Evolutionary conservation across 2,329 filamentous ascomycete genomes (phyloP).

Genomic region (Calonectria crousiana): DNA sequence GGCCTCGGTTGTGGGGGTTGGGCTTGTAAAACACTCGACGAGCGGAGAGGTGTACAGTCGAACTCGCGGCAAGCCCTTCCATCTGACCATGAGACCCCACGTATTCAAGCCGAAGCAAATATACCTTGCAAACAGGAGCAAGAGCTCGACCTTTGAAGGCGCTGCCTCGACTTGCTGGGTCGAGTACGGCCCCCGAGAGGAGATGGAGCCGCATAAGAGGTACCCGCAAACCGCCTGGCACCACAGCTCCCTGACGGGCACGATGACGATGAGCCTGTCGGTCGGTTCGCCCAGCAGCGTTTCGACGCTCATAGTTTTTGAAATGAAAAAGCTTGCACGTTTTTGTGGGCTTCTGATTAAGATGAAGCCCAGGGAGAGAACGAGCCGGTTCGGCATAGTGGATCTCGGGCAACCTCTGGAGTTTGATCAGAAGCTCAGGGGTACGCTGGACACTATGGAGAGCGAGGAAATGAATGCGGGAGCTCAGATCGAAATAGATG

Average conservation of each 20-base stretch:
- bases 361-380: slow-evolving; percentile 8
- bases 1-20: slow-evolving; percentile 19
- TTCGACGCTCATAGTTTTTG: neutral
- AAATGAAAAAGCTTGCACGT: neutral
- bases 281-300: neutral
- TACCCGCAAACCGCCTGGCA: slow-evolving; percentile 20
- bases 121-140: slow-evolving; percentile 25
- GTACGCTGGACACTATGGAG: neutral
- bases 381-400: neutral
- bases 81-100: neutral
- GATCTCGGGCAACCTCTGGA: neutral
- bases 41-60: slow-evolving; percentile 25
- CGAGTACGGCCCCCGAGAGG: slow-evolving; percentile 6
- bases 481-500: neutral
- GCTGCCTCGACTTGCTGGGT: slow-evolving; percentile 20
- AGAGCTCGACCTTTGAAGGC: neutral
- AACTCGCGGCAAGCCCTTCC: neutral
- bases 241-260: neutral
- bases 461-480: neutral
- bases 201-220: neutral
- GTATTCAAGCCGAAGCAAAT: slow-evolving; percentile 12
- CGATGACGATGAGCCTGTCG: slow-evolving; percentile 21
- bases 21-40: slow-evolving; percentile 9
- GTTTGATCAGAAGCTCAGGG: neutral
- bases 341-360: slow-evolving; percentile 17